Evolutionary conservation across 148 eudicot genomes (phyloP), one percentile per base, ranked within the genome.

Genomic region (Nepenthes mirabilis): DNA sequence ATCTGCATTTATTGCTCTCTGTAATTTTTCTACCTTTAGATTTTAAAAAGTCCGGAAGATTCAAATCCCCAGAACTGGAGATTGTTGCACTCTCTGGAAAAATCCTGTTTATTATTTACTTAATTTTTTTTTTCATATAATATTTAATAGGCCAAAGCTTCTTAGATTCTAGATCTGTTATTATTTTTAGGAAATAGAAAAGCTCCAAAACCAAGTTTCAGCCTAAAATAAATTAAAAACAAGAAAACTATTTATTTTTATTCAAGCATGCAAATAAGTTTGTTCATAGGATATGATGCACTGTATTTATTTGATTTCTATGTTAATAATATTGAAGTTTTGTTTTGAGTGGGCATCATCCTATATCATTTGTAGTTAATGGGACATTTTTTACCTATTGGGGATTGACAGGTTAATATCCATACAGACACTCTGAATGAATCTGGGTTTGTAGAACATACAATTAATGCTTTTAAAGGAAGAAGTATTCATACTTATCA

Each of bases 361-460:
- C 45, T 3, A 8, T 40, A 40, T 40, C 45, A 40, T 3, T 40
- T 40, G 45, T 12, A 49, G 3, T 49, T 49, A 11, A 11, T 49
- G 12, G 23, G 10, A 32, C 36, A 32, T 55, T 9, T 10, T 2
- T 55, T 6, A 11, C 35, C 47, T 9, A 2, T 54, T 36, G 52
- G 48, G 45, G 34, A n/a, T 66, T 73, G 70, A 23, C 75, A 93
- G 98, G 96, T 88, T 66, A 88, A 93, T 73, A 93, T 93, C 62
- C 98, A 93, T 66, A 86, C 98, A 1, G 98, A 93, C 75, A 93
- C 98, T 50, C 72, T 93, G 70, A 93, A 93, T 75, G 98, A 93
- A 80, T 93, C 98, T 77, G 96, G 98, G 73, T 93, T 88, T 64
- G 98, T 93, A 53, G 98, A 93, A 70, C 96, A 93, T 61, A 83